Percentiles rank a stretch among this genome's conserved stretches.
Conservation (phyloP, 345 rosid genomes). For the Eucalyptus paniculata region DNA sequence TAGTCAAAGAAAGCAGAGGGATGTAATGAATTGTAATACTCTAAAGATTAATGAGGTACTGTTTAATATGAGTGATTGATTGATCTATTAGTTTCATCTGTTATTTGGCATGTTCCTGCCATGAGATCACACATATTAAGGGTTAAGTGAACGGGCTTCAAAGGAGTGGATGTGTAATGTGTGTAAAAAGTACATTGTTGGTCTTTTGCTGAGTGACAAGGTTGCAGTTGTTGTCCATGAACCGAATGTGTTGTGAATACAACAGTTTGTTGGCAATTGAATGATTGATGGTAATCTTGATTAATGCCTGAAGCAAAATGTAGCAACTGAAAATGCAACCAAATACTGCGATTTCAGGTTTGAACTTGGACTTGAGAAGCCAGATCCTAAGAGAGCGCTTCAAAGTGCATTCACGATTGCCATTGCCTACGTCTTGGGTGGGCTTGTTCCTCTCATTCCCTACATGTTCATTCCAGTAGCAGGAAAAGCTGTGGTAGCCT, state of each 20-base stretch:
- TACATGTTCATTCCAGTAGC: constrained; percentile 71
- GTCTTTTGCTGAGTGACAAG: not conserved
- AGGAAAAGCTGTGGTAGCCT: constrained; percentile 56
- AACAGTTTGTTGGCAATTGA: not conserved
- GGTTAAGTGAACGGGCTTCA: not conserved
- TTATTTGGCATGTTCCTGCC: not conserved
- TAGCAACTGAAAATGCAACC: not conserved
- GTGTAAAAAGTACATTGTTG: not conserved
- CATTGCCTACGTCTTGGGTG: constrained; percentile 64
- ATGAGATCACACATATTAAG: not conserved
- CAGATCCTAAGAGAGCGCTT: constrained; percentile 77
- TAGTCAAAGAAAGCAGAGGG: not conserved
- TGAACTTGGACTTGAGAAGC: constrained; percentile 88
- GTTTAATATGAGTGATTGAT: not conserved
- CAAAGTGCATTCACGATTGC: constrained; percentile 71
- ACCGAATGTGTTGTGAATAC: not conserved
- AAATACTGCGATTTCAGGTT: constrained; percentile 31
- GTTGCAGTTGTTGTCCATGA: not conserved
- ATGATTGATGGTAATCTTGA: not conserved
- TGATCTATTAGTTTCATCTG: not conserved
- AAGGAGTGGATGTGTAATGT: not conserved
- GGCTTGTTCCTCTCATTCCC: constrained; percentile 67
- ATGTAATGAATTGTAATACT: not conserved
- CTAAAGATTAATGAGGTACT: not conserved
- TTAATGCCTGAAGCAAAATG: not conserved